phyloP scores from a whole-genome alignment of 2,329 filamentous ascomycete species.

The Furcasterigmium furcatum region DNA sequence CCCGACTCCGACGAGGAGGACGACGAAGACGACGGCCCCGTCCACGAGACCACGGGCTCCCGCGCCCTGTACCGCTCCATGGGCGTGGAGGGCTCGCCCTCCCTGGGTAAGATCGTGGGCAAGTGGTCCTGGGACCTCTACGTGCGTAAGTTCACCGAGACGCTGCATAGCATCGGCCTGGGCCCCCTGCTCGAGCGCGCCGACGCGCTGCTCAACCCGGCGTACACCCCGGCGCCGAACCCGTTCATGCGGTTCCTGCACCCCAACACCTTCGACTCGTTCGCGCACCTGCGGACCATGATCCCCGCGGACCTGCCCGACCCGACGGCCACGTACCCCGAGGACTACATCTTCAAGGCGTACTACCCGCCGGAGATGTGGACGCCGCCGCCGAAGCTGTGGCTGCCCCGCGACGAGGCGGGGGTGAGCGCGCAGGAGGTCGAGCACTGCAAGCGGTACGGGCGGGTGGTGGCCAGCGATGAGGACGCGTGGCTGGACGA shows the following conservation, averaged over 20 bases:
- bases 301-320: conserved; percentile 17
- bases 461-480: conserved; percentile 66
- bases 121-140: conserved; percentile 33
- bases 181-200: conserved; percentile 20
- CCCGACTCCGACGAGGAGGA: conserved; percentile 20
- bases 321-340: conserved; percentile 39
- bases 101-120: conserved; percentile 23
- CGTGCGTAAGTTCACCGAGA: conserved; percentile 24
- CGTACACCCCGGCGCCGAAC: conserved; percentile 31
- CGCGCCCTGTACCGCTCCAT: conserved; percentile 15
- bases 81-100: conserved; percentile 31
- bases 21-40: conserved; percentile 17
- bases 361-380: conserved; percentile 71
- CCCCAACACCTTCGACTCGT: conserved; percentile 74
- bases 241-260: conserved; percentile 68
- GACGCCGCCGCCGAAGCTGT: conserved; percentile 60
- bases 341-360: conserved; percentile 57
- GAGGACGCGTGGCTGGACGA: conserved; percentile 68
- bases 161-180: conserved; percentile 21
- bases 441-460: conserved; percentile 54
- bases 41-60: conserved; percentile 17
- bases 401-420: conserved; percentile 70
- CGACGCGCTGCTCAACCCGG: conserved; percentile 20
- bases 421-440: conserved; percentile 72
- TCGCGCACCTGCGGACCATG: conserved; percentile 38